Conservation (phyloP, 2,329 filamentous ascomycete species). For the Fusarium dlaminii region DNA sequence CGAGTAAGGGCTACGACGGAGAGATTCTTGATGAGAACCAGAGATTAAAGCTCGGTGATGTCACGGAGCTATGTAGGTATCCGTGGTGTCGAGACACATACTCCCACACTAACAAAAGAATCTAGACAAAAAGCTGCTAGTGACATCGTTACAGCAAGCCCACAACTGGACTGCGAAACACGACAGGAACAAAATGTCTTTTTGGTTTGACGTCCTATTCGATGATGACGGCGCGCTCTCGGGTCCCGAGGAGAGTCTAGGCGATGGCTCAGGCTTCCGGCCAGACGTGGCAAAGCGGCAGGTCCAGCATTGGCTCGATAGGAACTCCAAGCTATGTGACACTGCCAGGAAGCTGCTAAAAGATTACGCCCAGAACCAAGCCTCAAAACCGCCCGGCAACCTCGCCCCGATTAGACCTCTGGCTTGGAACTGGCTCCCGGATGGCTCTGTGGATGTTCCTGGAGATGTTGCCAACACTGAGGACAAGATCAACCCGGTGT, state of each 20-base stretch:
- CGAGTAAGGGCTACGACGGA: constrained; percentile 73
- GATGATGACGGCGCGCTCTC: constrained; percentile 62
- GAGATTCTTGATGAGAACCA: constrained; percentile 69
- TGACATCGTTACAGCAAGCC: constrained; percentile 72
- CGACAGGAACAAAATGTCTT: constrained; percentile 75
- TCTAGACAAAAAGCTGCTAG: constrained; percentile 72
- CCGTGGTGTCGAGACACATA: background rate
- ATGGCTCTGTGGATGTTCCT: constrained; percentile 44
- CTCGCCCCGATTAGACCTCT: constrained; percentile 61
- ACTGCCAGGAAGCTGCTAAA: constrained; percentile 63
- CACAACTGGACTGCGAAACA: constrained; percentile 77
- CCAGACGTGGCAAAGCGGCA: constrained; percentile 68
- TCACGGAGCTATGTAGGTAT: constrained; percentile 71
- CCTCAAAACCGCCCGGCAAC: constrained; percentile 59
- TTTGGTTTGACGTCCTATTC: constrained; percentile 73
- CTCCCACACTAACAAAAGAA: background rate
- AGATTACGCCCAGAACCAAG: constrained; percentile 62
- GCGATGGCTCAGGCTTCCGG: constrained; percentile 63
- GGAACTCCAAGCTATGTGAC: constrained; percentile 68
- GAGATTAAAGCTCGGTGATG: constrained; percentile 66
- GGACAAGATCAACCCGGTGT: constrained; percentile 58
- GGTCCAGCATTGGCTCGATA: constrained; percentile 69
- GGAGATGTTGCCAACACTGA: constrained; percentile 50
- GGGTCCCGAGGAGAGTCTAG: constrained; percentile 61
- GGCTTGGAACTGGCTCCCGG: constrained; percentile 66